These are phyloP conservation scores for Acorus gramineus DNA, from an alignment of 106 monocot genomes.

Conservation along the genomic window DNA sequence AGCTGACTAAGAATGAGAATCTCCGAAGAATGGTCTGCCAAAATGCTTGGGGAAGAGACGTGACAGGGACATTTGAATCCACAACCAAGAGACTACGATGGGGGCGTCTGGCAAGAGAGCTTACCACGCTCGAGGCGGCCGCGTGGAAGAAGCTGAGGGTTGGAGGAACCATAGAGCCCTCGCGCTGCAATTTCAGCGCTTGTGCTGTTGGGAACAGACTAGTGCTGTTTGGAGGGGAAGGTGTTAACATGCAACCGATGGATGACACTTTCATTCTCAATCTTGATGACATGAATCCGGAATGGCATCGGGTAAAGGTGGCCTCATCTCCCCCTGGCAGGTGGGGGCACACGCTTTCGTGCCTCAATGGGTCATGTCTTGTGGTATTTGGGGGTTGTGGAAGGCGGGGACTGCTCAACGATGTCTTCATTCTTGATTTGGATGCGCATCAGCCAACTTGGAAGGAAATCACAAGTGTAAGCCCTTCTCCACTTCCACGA, in stretches of 20 bases:
- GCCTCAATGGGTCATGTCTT: slow-evolving; percentile 67
- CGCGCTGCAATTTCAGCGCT: slow-evolving; percentile 87
- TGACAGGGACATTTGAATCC: slow-evolving; percentile 55
- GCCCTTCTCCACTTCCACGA: slow-evolving; percentile 49
- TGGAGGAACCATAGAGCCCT: slow-evolving; percentile 73
- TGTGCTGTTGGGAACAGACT: slow-evolving; percentile 86
- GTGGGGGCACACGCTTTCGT: slow-evolving; percentile 91
- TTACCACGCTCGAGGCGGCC: slow-evolving; percentile 86
- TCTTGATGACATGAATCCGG: slow-evolving; percentile 59
- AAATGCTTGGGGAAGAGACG: slow-evolving; percentile 83
- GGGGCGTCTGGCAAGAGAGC: slow-evolving; percentile 72
- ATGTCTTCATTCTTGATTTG: slow-evolving; percentile 76
- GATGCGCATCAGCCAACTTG: slow-evolving; percentile 79
- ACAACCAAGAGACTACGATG: slow-evolving; percentile 62
- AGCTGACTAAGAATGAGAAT: slow-evolving; percentile 81
- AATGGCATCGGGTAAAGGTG: slow-evolving; percentile 71
- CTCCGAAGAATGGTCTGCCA: slow-evolving; percentile 81
- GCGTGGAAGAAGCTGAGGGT: slow-evolving; percentile 87
- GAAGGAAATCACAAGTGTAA: slow-evolving; percentile 53
- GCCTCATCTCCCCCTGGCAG: slow-evolving; percentile 73
- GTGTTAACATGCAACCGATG: slow-evolving; percentile 94
- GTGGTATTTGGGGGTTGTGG: slow-evolving; percentile 89
- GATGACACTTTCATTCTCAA: slow-evolving; percentile 91
- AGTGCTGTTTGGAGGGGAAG: slow-evolving; percentile 92
- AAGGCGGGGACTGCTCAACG: slow-evolving; percentile 67